Base-by-base conservation (phyloP, 129 eudicot species). In the Deinandra increscens region DNA sequence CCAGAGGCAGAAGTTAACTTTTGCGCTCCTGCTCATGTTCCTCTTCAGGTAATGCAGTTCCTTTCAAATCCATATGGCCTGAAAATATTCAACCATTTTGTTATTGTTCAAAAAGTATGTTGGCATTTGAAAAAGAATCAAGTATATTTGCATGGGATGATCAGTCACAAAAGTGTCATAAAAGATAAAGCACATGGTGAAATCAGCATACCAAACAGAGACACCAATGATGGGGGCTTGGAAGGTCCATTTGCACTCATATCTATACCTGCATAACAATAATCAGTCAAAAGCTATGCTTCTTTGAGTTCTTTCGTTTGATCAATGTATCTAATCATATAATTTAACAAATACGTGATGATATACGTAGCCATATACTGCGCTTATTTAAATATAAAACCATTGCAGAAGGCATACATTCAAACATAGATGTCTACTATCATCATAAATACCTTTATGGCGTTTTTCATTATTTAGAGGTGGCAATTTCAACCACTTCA, bases 191-290 rank as follows among this genome's bases (percentile, higher is more conserved):
- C 50, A 51, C 36, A 20, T 60, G 48, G 29, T 73, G 31, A 61
- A 54, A 44, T 60, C 1, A 70, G 39, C 91, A 26, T 87, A 90
- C 97, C 97, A 72, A 90, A 90, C 70, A 90, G 77, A 51, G 95
- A 87, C 43, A 76, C 81, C 64, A 87, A 43, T 4, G 97, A 90
- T 49, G 95, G 91, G 36, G 86, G 87, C 78, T 83, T 90, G 53
- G 95, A 82, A 71, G 85, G 45, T 74, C 76, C 91, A 76, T 85
- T 84, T 68, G 87, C 66, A 66, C 76, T 67, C 81, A 68, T 71
- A 46, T 84, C 90, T 68, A 81, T 80, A 39, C 97, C 95, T 87
- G 89, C 79, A 77, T 33, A 61, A 60, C 70, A 65, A 49, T 34
- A 60, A 60, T 34, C 60, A 17, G 23, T 64, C 37, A 53, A 43